phyloP scores from a whole-genome alignment of 768 basidiomycete species.

The Leccinum subtestaceum region DNA sequence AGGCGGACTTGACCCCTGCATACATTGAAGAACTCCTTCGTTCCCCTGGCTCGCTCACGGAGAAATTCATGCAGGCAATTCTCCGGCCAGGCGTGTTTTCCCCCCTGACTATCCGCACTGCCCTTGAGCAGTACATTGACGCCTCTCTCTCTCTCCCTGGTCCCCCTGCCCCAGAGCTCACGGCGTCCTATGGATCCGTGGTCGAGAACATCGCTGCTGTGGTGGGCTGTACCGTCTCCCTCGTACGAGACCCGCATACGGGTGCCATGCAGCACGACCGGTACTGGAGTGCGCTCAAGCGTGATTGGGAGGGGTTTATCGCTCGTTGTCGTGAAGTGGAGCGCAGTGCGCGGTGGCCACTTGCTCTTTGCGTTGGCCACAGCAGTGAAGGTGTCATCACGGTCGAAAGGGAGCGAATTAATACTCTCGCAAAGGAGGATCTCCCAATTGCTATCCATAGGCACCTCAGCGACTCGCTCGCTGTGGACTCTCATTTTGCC shows the following conservation, averaged over 20 bases:
- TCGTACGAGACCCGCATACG: conserved; percentile 71
- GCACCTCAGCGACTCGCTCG: conserved; percentile 42
- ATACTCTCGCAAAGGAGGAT: conserved; percentile 63
- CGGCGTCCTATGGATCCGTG: conserved; percentile 60
- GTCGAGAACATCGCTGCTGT: conserved; percentile 76
- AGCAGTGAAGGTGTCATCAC: conserved; percentile 50
- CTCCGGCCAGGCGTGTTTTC: conserved; percentile 91
- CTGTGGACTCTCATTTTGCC: conserved; percentile 50
- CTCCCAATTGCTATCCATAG: conserved; percentile 58
- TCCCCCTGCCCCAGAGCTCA: conserved; percentile 53
- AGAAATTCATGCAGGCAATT: conserved; percentile 78
- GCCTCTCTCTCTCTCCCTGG: conserved; percentile 66
- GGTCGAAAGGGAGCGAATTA: conserved; percentile 76
- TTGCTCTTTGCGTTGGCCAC: conserved; percentile 54
- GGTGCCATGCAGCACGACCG: conserved; percentile 75
- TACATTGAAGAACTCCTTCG: conserved; percentile 84
- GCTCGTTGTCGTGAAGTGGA: conserved; percentile 90
- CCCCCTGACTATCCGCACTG: conserved; percentile 71
- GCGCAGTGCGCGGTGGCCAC: conserved; percentile 78
- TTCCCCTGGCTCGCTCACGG: conserved; percentile 65
- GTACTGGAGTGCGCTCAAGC: conserved; percentile 81
- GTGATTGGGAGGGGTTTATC: conserved; percentile 96
- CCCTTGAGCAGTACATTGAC: conserved; percentile 79
- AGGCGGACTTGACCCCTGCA: conserved; percentile 77
- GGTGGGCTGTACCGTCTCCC: conserved; percentile 80